phyloP scores from a whole-genome alignment of 805 yeast genomes.

The Kluyveromyces wickerhamii region DNA sequence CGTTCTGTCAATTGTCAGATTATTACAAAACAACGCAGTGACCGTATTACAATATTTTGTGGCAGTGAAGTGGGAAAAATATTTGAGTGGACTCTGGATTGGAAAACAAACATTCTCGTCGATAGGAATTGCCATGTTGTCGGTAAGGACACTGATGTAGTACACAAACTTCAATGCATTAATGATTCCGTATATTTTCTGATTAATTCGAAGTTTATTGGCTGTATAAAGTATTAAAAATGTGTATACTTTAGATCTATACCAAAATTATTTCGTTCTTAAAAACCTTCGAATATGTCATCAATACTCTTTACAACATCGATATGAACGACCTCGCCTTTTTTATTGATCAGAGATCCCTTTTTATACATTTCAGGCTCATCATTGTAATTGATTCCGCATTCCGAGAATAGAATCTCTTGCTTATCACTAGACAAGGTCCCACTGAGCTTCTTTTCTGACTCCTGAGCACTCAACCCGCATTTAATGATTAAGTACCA shows the following conservation, averaged over 20 bases:
- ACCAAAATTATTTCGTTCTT: constrained; percentile 3
- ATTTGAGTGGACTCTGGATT: constrained; percentile 15
- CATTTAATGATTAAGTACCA: constrained; percentile 77
- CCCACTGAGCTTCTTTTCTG: constrained; percentile 70
- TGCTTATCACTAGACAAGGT: constrained; percentile 80
- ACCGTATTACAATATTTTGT: constrained; percentile 9
- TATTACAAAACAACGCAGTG: background rate
- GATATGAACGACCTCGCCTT: constrained; percentile 40
- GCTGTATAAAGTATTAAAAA: constrained; percentile 6
- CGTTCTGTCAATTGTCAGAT: constrained; percentile 14
- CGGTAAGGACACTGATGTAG: constrained; percentile 6
- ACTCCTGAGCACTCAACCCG: constrained; percentile 64
- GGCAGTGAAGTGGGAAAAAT: constrained; percentile 19
- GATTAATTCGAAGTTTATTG: constrained; percentile 8
- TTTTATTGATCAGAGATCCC: constrained; percentile 52
- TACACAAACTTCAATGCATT: constrained; percentile 8
- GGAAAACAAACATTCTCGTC: constrained; percentile 7
- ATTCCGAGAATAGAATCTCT: constrained; percentile 70
- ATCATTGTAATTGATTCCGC: constrained; percentile 82
- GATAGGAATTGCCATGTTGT: constrained; percentile 5
- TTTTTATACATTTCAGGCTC: constrained; percentile 84
- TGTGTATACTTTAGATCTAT: constrained; percentile 7
- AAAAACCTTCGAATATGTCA: constrained; percentile 28
- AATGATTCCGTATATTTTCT: constrained; percentile 9
- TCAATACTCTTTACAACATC: constrained; percentile 35